Evolutionary conservation across 2,329 filamentous ascomycete species (phyloP).

Genomic region (Colletotrichum caudatum): DNA sequence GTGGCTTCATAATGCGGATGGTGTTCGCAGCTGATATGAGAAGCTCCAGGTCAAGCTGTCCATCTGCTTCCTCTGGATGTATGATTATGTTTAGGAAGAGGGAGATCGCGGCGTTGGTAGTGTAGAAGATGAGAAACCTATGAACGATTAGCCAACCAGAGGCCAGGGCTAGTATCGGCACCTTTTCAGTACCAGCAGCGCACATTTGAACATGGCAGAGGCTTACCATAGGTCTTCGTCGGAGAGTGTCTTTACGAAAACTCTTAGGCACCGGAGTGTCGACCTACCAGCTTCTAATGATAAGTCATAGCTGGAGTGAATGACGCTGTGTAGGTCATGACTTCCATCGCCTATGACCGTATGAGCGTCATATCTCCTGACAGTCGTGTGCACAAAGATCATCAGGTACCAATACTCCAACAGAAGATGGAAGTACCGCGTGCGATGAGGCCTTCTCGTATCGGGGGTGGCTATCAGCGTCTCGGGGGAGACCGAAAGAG

Average conservation of each 20-base stretch:
- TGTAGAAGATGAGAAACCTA: slow-evolving; percentile 36
- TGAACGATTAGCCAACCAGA: not conserved
- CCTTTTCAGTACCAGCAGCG: not conserved
- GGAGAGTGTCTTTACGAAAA: slow-evolving; percentile 3
- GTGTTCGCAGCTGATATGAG: slow-evolving; percentile 22
- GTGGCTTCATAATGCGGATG: not conserved
- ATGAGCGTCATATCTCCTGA: slow-evolving; percentile 42
- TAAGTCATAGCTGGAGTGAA: slow-evolving; percentile 45
- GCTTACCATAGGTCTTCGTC: slow-evolving; percentile 14
- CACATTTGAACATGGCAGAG: fast-evolving
- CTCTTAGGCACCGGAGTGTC: slow-evolving; percentile 38
- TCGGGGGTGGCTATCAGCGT: not conserved
- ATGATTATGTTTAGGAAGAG: slow-evolving; percentile 43
- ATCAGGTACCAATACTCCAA: slow-evolving; percentile 44
- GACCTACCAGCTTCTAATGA: slow-evolving; percentile 45
- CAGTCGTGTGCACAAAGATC: slow-evolving; percentile 42
- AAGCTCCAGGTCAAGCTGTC: slow-evolving; percentile 20
- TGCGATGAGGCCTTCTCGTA: not conserved
- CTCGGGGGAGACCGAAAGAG: not conserved
- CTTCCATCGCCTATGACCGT: slow-evolving; percentile 19
- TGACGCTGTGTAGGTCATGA: slow-evolving; percentile 43
- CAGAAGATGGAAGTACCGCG: slow-evolving; percentile 31
- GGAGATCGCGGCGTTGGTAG: slow-evolving; percentile 39
- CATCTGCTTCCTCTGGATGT: slow-evolving; percentile 22
- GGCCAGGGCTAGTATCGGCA: not conserved